Base-by-base conservation (phyloP, 179 eudicot species). In the Silene coronaria region DNA sequence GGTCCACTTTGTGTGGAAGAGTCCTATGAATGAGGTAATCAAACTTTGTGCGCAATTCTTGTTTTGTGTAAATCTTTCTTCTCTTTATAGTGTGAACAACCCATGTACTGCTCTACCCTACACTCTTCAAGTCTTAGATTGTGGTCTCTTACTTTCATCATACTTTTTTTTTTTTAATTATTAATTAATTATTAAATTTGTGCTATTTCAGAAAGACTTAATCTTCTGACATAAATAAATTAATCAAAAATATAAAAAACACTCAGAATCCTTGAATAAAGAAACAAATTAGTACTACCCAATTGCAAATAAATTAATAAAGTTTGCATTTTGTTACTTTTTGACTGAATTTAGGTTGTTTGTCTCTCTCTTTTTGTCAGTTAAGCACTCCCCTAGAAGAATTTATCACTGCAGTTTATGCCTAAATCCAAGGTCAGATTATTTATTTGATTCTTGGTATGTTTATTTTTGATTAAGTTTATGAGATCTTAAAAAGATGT, bases 381-480 rank as follows among this genome's bases (percentile, higher is more conserved):
- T 76, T 80, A 17, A 12, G 75, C 53, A 23, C 67, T 73, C 45
- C 32, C 61, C 34, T 16, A 58, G 75, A 19, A 30, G 53, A 72
- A 3, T 24, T 48, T 61, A 10, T 38, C 36, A 71, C 23, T 23
- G 60, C 51, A 14, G 26, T 59, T 42, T 51, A 26, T 11, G 14
- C 36, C 36, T 23, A 76, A 19, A 67, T 10, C 51, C n/a, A 48
- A 73, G 73, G 77, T 77, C 22, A 36, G 83, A 67, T 80, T 63
- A 13, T 24, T 70, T 30, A 11, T 74, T 42, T 68, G 38, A 3
- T 36, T 45, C 60, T 70, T 63, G 8, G 0, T 55, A 28, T 80
- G 71, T 51, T 66, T 67, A 0, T 68, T 73, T 62, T 77, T 81
- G 78, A 46, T 69, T 36, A 68, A 68, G 36, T 77, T 61, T 38